Conservation (phyloP, 768 basidiomycete genomes). For the Amanita pseudoporphyria region DNA sequence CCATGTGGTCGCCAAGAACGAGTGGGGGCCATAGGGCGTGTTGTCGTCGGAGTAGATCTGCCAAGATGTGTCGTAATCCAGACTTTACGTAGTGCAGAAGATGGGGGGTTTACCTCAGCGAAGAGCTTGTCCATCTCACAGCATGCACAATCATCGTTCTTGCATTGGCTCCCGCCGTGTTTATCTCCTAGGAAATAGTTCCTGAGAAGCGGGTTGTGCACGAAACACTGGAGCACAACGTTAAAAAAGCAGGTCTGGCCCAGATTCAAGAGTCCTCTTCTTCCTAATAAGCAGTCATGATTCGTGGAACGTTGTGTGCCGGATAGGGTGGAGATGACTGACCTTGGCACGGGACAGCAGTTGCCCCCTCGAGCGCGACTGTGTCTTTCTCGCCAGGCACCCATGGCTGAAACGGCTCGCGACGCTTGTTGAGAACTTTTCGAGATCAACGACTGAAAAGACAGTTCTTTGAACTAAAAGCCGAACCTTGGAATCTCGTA, state of each 20-base stretch:
- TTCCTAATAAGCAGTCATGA: conserved; percentile 34
- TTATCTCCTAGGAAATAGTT: conserved; percentile 88
- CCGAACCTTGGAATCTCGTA: conserved; percentile 49
- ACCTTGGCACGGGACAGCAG: conserved; percentile 69
- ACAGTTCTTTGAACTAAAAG: background rate
- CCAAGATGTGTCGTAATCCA: background rate
- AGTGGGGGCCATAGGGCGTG: conserved; percentile 69
- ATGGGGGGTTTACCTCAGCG: conserved; percentile 40
- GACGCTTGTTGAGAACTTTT: conserved; percentile 25
- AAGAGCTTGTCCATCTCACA: conserved; percentile 92
- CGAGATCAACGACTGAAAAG: background rate
- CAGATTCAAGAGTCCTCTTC: conserved; percentile 80
- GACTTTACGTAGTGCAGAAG: background rate
- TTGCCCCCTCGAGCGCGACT: conserved; percentile 37
- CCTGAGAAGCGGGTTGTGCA: conserved; percentile 83
- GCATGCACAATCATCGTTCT: conserved; percentile 65
- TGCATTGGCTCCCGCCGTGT: conserved; percentile 71
- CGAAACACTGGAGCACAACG: conserved; percentile 80
- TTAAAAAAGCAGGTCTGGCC: conserved; percentile 95
- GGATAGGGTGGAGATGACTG: conserved; percentile 8
- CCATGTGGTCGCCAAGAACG: conserved; percentile 83
- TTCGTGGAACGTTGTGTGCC: background rate
- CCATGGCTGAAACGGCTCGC: conserved; percentile 30
- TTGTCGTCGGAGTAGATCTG: conserved; percentile 50
- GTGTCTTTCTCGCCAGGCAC: conserved; percentile 27